Evolutionary conservation across 1,284 basidiomycete species (phyloP).

Genomic region (Golubevia pallescens): DNA sequence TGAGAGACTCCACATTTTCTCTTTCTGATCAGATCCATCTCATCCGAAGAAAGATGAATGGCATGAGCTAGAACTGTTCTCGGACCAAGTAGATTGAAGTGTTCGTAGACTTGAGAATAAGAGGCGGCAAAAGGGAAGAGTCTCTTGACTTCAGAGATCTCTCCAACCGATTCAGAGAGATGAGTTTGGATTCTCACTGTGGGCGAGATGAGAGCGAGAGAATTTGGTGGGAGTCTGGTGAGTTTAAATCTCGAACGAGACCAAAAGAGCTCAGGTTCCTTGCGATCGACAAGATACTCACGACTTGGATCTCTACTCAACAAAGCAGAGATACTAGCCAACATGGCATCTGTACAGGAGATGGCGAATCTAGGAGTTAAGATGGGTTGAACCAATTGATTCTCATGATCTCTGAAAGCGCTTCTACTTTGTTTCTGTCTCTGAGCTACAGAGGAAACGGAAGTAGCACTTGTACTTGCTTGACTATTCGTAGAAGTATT

Average conservation of each 20-base stretch:
- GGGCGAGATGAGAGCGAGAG: conserved; percentile 27
- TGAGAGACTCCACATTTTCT: conserved; percentile 81
- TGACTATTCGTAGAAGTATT: background rate
- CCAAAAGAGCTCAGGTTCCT: too few species aligned
- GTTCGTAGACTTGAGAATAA: conserved; percentile 76
- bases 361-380: conserved; percentile 95
- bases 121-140: conserved; percentile 69
- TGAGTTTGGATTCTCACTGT: conserved; percentile 87
- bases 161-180: conserved; percentile 81
- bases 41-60: conserved; percentile 76
- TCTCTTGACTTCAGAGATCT: conserved; percentile 74
- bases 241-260: background rate
- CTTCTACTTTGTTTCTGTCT: background rate
- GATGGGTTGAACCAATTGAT: conserved; percentile 79
- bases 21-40: conserved; percentile 76
- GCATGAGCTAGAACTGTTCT: conserved; percentile 90
- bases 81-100: conserved; percentile 74
- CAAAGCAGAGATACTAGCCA: conserved; percentile 73
- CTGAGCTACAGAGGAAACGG: background rate
- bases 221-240: too few species aligned
- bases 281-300: background rate
- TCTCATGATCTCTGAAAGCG: background rate
- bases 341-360: conserved; percentile 79
- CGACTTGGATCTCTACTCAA: conserved; percentile 37
- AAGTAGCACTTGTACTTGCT: background rate